These are phyloP conservation scores for Penicillium sp. DNA, from an alignment of 2,329 filamentous ascomycete genomes.

Conservation along the genomic window DNA sequence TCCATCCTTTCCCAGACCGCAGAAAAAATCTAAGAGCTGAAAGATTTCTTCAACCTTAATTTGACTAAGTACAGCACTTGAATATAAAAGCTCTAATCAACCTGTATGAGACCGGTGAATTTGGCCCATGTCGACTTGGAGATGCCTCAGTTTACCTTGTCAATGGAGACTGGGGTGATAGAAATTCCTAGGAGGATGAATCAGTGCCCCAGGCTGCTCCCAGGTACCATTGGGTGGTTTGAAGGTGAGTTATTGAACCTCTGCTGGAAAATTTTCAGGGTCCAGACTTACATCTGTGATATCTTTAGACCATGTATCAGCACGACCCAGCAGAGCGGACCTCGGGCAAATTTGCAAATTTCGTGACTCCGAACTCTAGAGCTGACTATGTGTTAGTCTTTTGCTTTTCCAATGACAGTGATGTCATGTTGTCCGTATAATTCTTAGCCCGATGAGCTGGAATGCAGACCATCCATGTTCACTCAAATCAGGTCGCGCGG, in stretches of 20 bases:
- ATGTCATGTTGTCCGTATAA: background rate
- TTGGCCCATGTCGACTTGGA: conserved; percentile 1
- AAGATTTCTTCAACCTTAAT: background rate
- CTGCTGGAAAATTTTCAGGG: too few relatives aligned
- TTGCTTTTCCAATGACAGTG: too few relatives aligned
- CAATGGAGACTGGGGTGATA: background rate
- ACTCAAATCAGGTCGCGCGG: background rate
- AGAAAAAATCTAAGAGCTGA: background rate
- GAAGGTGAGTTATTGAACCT: too few relatives aligned
- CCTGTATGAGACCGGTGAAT: conserved; percentile 8
- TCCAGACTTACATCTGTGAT: conserved; percentile 2
- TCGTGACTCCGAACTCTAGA: too few relatives aligned
- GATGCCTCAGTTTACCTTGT: conserved; percentile 4
- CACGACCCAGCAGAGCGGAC: conserved; percentile 1
- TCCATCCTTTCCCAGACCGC: background rate
- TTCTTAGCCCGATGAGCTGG: background rate
- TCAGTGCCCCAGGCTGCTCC: background rate
- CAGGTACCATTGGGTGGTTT: too few relatives aligned
- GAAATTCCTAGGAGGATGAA: background rate
- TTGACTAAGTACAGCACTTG: conserved; percentile 2
- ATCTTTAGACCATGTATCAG: conserved; percentile 3
- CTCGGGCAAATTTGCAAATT: conserved; percentile 7
- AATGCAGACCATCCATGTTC: background rate
- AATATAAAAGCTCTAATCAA: conserved; percentile 1
- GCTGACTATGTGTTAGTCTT: too few relatives aligned